Base-by-base conservation (phyloP, 495 filamentous ascomycete genomes). In the Penicillium atrosanguineum region DNA sequence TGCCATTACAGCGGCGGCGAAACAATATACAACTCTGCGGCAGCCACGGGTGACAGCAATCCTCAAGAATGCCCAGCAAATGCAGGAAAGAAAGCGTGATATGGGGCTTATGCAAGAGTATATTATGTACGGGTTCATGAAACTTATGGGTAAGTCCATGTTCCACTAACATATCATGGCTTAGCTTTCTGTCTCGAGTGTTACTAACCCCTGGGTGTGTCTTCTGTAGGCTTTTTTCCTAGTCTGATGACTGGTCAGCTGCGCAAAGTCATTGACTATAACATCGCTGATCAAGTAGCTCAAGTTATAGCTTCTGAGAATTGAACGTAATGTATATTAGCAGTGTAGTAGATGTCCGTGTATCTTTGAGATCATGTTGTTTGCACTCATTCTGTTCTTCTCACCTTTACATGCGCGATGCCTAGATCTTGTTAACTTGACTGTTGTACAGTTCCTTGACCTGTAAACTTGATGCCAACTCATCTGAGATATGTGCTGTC, bases 81-180 rank as follows among this genome's bases (percentile, higher is more conserved):
- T 57, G 40, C 67, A 73, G 40, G 61, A 60, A 37, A 59, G 11
- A 2, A 74, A 76, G 42, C 53, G 67, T 14, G 55, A 67, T 29
- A 70, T 71, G 61, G 59, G 65, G 2, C 2, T 60, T 2, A 4
- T 74, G 1, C 51, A 57, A 45, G 72, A 76, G 52, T 69, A 65
- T 51, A 15, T 56, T 0, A 74, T 73, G 65, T 75, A 74, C 45
- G 37, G 38, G 46, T 45, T 62, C 6, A 58, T 74, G 49, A 72
- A 72, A 65, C 43, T 69, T 14, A 58, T 71, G 25, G 64, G 69
- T 62, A n/a, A 46, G 61, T 37, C 40, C 20, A 18, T 45, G 28
- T 12, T 11, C 7, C 16, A n/a, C n/a, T n/a, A n/a, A n/a, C n/a
- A n/a, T n/a, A n/a, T n/a, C n/a, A n/a, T n/a, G n/a, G n/a, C n/a